Evolutionary conservation across 805 yeast species (phyloP).

Genomic region (Kluyveromyces wickerhamii): DNA sequence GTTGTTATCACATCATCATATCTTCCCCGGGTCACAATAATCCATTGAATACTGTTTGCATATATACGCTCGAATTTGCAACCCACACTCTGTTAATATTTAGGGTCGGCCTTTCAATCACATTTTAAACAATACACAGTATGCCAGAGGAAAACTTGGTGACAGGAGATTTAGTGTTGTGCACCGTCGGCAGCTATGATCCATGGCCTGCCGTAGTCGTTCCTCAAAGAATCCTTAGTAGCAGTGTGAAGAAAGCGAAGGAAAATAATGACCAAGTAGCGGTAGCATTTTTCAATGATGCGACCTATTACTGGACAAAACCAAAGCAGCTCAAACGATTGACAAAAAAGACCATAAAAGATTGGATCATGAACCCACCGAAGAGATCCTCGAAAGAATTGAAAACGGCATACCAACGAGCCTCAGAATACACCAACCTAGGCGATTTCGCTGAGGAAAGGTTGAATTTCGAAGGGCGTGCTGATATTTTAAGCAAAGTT

Average conservation of each 20-base stretch:
- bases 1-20: too few relatives aligned
- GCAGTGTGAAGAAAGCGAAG: conserved; percentile 22
- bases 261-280: conserved; percentile 16
- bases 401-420: conserved; percentile 25
- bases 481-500: conserved; percentile 13
- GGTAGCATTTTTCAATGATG: conserved; percentile 30
- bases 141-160: conserved; percentile 14
- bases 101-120: neutral
- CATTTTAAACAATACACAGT: neutral
- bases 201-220: conserved; percentile 32
- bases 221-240: conserved; percentile 26
- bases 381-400: conserved; percentile 15
- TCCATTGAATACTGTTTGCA: too few relatives aligned
- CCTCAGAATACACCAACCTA: conserved; percentile 17
- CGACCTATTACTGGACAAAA: conserved; percentile 30
- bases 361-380: conserved; percentile 11
- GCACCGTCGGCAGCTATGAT: conserved; percentile 30
- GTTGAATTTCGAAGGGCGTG: conserved; percentile 20
- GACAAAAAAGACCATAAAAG: conserved; percentile 10
- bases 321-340: conserved; percentile 20
- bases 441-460: conserved; percentile 19
- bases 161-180: conserved; percentile 29
- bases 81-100: neutral
- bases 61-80: neutral
- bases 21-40: too few relatives aligned